Percentiles rank a stretch among this genome's conserved stretches.
Evolutionary conservation across 2,329 filamentous ascomycete species (phyloP).

Genomic region (Xylariaceae sp.): DNA sequence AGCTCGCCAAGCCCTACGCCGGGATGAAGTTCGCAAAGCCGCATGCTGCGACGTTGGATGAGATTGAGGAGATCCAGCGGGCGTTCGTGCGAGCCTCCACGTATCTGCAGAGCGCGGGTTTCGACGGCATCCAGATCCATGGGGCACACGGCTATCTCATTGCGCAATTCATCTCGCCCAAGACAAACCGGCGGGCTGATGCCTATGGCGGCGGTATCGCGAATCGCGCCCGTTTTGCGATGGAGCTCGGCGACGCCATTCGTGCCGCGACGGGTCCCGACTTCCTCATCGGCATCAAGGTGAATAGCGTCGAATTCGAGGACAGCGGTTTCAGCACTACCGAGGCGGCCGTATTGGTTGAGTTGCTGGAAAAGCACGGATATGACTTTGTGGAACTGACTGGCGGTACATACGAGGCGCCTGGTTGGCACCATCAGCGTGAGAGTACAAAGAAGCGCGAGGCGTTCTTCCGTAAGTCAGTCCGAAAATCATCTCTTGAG

Average conservation of each 20-base stretch:
- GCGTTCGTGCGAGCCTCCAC: constrained; percentile 53
- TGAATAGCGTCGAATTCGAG: constrained; percentile 52
- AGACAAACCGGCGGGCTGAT: constrained; percentile 21
- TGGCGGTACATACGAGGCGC: constrained; percentile 54
- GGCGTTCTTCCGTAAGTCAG: constrained; percentile 54
- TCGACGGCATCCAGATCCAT: constrained; percentile 52
- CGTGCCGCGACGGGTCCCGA: constrained; percentile 29
- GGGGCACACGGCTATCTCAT: constrained; percentile 52
- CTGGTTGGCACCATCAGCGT: constrained; percentile 45
- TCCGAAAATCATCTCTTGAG: too few relatives aligned
- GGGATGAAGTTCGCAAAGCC: constrained; percentile 41
- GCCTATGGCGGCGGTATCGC: constrained; percentile 23
- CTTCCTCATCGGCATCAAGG: constrained; percentile 51
- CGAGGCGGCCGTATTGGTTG: constrained; percentile 44
- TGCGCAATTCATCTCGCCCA: constrained; percentile 48
- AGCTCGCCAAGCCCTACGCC: constrained; percentile 28
- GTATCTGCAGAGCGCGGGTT: constrained; percentile 53
- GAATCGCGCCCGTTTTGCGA: constrained; percentile 18
- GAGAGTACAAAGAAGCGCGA: constrained; percentile 51
- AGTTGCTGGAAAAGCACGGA: constrained; percentile 40
- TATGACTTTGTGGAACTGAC: constrained; percentile 55
- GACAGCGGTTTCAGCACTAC: constrained; percentile 44
- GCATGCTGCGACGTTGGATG: constrained; percentile 56
- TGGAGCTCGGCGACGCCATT: constrained; percentile 34
- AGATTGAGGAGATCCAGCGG: constrained; percentile 60